Evolutionary conservation across 2,329 filamentous ascomycete genomes (phyloP).

Genomic region (Thelonectria discophora): DNA sequence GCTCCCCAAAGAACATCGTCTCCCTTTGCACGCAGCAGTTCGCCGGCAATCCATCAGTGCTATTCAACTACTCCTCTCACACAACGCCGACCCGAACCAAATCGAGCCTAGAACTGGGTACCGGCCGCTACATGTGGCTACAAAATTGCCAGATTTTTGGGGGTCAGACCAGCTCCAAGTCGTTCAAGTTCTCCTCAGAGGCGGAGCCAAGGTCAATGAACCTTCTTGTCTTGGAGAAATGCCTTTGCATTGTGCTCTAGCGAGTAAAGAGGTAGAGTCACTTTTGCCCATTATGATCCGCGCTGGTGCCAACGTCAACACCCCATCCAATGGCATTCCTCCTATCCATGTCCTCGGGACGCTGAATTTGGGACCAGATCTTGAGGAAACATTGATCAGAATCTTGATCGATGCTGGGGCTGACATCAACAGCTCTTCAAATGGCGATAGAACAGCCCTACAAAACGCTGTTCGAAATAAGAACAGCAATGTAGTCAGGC

Average conservation of each 20-base stretch:
- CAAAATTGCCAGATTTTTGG: too few species aligned
- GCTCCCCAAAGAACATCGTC: too few species aligned
- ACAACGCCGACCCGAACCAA: not conserved
- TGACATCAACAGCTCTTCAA: slow-evolving; percentile 35
- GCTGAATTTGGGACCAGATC: not conserved
- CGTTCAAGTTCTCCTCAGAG: not conserved
- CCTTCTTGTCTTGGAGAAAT: not conserved
- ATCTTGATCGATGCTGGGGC: slow-evolving; percentile 43
- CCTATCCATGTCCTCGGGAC: too few species aligned
- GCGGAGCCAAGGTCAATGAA: slow-evolving; percentile 32
- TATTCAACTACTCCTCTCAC: not conserved
- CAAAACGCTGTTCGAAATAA: slow-evolving; percentile 27
- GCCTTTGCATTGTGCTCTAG: too few species aligned
- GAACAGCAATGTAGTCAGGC: not conserved
- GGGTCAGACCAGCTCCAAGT: too few species aligned
- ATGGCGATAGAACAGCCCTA: slow-evolving; percentile 22
- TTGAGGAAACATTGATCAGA: slow-evolving; percentile 35
- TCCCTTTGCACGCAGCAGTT: too few species aligned
- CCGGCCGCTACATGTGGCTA: too few species aligned
- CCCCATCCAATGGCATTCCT: too few species aligned
- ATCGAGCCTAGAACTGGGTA: not conserved
- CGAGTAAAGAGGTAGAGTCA: not conserved
- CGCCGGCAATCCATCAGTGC: too few species aligned
- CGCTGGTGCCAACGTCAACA: too few species aligned
- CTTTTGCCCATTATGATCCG: not conserved